Conservation (phyloP, 148 eudicot genomes). For the Chenopodium suecicum region DNA sequence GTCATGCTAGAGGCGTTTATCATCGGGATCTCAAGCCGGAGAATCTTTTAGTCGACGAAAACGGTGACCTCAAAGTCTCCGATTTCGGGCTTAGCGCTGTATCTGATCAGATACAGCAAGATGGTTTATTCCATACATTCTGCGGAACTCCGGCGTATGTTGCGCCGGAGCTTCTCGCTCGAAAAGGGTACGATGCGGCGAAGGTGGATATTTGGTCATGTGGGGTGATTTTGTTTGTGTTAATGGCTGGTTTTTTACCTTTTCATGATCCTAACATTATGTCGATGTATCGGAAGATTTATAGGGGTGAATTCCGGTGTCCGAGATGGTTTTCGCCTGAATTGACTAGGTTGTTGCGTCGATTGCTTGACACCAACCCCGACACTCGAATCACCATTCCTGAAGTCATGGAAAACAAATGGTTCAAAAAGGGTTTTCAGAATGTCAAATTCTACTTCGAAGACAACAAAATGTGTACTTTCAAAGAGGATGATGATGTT, state of each 20-base stretch:
- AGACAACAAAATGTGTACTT: constrained; percentile 57
- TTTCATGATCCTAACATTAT: constrained; percentile 56
- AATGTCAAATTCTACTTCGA: constrained; percentile 63
- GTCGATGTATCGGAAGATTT: constrained; percentile 60
- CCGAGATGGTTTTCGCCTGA: constrained; percentile 65
- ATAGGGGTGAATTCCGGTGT: constrained; percentile 53
- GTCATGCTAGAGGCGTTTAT: constrained; percentile 59
- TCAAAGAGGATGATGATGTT: constrained; percentile 6
- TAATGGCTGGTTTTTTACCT: constrained; percentile 64
- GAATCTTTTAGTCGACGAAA: constrained; percentile 48
- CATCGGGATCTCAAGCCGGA: constrained; percentile 70
- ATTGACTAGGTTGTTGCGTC: constrained; percentile 32
- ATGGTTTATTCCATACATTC: constrained; percentile 60
- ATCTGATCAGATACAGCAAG: constrained; percentile 48
- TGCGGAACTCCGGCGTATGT: constrained; percentile 71
- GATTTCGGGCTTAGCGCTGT: constrained; percentile 64
- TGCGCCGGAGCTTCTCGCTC: constrained; percentile 52
- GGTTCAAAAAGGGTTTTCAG: constrained; percentile 73
- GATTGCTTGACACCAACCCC: constrained; percentile 50
- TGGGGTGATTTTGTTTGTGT: constrained; percentile 50
- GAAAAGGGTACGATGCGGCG: constrained; percentile 58
- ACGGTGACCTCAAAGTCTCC: constrained; percentile 60
- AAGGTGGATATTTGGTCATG: constrained; percentile 64
- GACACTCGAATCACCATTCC: constrained; percentile 55
- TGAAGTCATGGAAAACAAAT: constrained; percentile 51